Evolutionary conservation across 2,329 filamentous ascomycete genomes (phyloP).

Genomic region (Neofusicoccum ribis): DNA sequence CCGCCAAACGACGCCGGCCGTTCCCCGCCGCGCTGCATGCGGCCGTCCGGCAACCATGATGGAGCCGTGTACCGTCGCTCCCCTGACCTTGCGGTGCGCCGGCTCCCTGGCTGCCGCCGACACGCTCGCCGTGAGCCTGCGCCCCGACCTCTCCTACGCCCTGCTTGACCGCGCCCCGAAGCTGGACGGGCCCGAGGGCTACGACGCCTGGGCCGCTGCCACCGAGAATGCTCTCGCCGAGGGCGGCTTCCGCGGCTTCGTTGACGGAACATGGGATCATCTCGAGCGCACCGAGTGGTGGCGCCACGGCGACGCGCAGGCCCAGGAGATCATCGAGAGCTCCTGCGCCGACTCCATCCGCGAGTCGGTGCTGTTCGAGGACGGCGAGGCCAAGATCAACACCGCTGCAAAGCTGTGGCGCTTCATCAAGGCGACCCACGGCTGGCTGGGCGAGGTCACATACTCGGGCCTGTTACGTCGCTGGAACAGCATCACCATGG

Average conservation of each 20-base stretch:
- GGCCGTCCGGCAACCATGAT: background rate
- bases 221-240: background rate
- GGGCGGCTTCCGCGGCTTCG: slow-evolving; percentile 6
- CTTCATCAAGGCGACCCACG: slow-evolving; percentile 2
- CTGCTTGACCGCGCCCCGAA: slow-evolving; percentile 8
- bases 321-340: slow-evolving; percentile 17
- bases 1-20: background rate
- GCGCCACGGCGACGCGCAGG: slow-evolving; percentile 14
- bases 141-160: slow-evolving; percentile 7
- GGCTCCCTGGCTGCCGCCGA: background rate
- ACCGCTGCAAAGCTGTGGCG: slow-evolving; percentile 9
- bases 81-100: slow-evolving; percentile 2
- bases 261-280: slow-evolving; percentile 8
- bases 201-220: slow-evolving; percentile 2
- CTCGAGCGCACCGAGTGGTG: slow-evolving; percentile 12
- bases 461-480: slow-evolving; percentile 14
- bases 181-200: slow-evolving; percentile 14
- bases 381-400: slow-evolving; percentile 13
- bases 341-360: slow-evolving; percentile 12
- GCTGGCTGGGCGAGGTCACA: slow-evolving; percentile 9
- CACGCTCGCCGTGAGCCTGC: slow-evolving; percentile 4
- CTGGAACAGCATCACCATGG: slow-evolving; percentile 16
- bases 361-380: slow-evolving; percentile 5
- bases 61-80: background rate
- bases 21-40: background rate